Evolutionary conservation across 768 basidiomycete genomes (phyloP).

Genomic region (Dentipellis sp.): DNA sequence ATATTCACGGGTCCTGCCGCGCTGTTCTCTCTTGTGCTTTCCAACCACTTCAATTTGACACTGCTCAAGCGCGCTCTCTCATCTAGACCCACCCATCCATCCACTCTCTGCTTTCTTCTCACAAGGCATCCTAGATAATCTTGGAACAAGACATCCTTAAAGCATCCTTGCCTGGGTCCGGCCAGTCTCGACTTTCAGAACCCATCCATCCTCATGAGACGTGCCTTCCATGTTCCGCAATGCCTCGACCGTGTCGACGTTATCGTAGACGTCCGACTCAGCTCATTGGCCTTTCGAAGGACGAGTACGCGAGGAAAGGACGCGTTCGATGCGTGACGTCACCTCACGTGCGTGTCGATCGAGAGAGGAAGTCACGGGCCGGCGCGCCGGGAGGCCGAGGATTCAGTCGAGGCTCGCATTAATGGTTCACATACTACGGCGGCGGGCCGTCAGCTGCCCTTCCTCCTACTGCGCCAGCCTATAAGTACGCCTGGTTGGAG

Average conservation of each 20-base stretch:
- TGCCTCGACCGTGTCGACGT: not conserved
- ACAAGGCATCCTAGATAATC: too few relatives aligned
- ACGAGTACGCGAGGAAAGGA: too few relatives aligned
- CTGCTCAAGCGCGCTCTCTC: too few relatives aligned
- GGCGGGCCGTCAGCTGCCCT: not conserved
- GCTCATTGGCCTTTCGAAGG: not conserved
- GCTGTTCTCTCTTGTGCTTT: too few relatives aligned
- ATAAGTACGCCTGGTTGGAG: not conserved
- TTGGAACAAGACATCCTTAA: too few relatives aligned
- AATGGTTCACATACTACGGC: too few relatives aligned
- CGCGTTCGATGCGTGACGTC: not conserved
- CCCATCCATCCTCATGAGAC: not conserved
- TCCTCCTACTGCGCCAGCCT: not conserved
- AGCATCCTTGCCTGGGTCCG: too few relatives aligned
- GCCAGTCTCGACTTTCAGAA: too few relatives aligned
- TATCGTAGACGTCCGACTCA: not conserved
- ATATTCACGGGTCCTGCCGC: too few relatives aligned
- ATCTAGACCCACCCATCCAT: too few relatives aligned
- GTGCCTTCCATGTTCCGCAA: not conserved
- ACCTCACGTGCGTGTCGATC: not conserved
- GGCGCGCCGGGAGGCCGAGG: not conserved
- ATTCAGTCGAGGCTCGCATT: not conserved
- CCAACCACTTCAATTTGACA: too few relatives aligned
- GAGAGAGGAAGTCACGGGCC: not conserved
- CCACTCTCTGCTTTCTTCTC: too few relatives aligned